phyloP scores from a whole-genome alignment of 2,329 filamentous ascomycete genomes.

The Botrytis pseudocinerea region DNA sequence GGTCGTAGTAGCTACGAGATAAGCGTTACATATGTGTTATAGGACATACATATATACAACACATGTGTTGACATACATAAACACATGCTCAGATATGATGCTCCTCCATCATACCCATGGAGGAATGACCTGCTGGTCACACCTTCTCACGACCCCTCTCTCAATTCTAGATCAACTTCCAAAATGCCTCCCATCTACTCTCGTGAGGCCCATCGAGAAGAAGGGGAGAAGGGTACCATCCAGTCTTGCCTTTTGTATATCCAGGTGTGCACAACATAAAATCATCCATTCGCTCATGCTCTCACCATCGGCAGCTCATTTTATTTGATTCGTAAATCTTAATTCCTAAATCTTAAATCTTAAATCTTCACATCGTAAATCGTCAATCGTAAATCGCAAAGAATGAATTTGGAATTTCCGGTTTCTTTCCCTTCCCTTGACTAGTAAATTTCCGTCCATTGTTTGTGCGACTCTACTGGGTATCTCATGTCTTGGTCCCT shows the following conservation, averaged over 20 bases:
- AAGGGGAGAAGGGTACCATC: background rate
- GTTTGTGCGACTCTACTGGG: background rate
- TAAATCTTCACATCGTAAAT: background rate
- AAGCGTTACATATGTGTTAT: no score
- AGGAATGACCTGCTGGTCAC: background rate
- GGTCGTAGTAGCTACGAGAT: no score
- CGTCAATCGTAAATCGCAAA: background rate
- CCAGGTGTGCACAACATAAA: background rate
- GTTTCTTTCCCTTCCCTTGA: background rate
- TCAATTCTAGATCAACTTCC: background rate
- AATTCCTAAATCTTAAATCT: background rate
- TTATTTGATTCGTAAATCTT: background rate
- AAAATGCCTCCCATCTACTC: background rate
- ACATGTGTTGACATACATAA: no score
- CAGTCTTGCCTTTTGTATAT: no score
- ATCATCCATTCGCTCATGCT: background rate
- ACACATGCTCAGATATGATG: background rate
- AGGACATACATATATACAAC: no score
- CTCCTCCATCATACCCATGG: background rate
- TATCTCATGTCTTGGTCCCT: background rate
- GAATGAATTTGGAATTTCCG: background rate
- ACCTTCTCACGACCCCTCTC: background rate
- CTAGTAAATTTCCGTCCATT: slow-evolving; percentile 1
- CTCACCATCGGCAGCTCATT: background rate
- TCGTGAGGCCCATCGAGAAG: background rate